Conservation (phyloP, 495 filamentous ascomycete species). For the Lindgomyces ingoldianus region DNA sequence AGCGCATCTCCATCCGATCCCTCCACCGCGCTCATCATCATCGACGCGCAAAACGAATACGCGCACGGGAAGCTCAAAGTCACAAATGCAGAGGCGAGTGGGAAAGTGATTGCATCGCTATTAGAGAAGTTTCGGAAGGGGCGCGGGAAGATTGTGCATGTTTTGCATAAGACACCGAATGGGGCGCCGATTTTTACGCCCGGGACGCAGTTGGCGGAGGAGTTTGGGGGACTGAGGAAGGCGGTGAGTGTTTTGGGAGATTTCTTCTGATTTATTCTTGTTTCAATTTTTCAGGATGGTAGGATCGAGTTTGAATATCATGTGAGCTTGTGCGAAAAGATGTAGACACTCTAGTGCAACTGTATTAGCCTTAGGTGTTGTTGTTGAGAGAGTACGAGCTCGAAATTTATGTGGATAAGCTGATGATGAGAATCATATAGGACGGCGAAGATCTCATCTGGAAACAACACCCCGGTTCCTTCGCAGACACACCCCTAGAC, state of each 20-base stretch:
- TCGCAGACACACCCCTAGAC: constrained; percentile 52
- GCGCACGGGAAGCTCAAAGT: constrained; percentile 55
- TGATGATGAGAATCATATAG: too few relatives aligned
- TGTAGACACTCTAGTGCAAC: too few relatives aligned
- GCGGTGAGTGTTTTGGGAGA: too few relatives aligned
- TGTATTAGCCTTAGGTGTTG: too few relatives aligned
- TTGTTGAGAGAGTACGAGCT: too few relatives aligned
- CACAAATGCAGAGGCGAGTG: constrained; percentile 50
- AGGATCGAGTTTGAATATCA: too few relatives aligned
- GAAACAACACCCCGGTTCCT: constrained; percentile 53
- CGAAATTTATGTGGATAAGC: too few relatives aligned
- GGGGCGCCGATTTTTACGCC: constrained; percentile 65
- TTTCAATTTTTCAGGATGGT: too few relatives aligned
- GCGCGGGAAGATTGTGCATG: constrained; percentile 57
- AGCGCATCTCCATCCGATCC: constrained; percentile 55
- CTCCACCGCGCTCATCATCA: constrained; percentile 60
- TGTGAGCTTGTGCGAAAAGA: too few relatives aligned
- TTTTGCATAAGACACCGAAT: constrained; percentile 55
- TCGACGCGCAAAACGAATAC: constrained; percentile 69
- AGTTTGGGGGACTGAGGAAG: constrained; percentile 56
- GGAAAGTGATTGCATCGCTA: constrained; percentile 52
- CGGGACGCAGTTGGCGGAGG: constrained; percentile 52
- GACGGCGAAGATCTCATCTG: constrained; percentile 38
- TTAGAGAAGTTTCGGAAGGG: constrained; percentile 55
- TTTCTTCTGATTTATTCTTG: too few relatives aligned